Percentiles rank a stretch among this genome's conserved stretches.
Conservation (phyloP, 2,329 filamentous ascomycete species). For the Sporothrix pseudoabietina region DNA sequence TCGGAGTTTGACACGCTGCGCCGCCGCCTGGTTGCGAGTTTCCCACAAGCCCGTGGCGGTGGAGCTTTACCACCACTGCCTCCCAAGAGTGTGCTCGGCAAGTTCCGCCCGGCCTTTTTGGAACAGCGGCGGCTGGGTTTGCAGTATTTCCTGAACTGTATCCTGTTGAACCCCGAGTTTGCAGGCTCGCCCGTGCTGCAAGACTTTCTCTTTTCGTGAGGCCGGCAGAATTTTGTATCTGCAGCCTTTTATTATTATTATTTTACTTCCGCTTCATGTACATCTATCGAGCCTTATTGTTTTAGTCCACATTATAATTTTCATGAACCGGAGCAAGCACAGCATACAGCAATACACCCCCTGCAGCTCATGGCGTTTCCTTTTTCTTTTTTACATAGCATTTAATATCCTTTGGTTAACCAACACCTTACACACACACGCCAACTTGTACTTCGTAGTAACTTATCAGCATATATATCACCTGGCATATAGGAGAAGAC, state of each 20-base stretch:
- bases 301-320: conserved; percentile 6
- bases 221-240: too few relatives aligned
- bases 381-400: not conserved
- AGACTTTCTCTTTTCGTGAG: conserved; percentile 76
- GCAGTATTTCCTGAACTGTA: conserved; percentile 91
- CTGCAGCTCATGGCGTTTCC: not conserved
- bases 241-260: not conserved
- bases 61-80: conserved; percentile 82
- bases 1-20: conserved; percentile 91
- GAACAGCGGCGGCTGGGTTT: conserved; percentile 81
- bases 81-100: conserved; percentile 87
- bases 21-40: conserved; percentile 71
- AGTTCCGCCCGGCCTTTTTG: conserved; percentile 81
- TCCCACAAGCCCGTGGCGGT: conserved; percentile 73
- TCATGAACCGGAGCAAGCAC: conserved; percentile 12
- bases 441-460: not conserved
- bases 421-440: not conserved
- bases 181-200: conserved; percentile 87
- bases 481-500: not conserved
- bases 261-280: not conserved
- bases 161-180: conserved; percentile 91
- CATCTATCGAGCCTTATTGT: not conserved
- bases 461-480: not conserved
- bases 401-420: not conserved
- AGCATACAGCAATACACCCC: not conserved